Evolutionary conservation across 441 rosid genomes (phyloP).

Genomic region (Eugenia klotzschiana): DNA sequence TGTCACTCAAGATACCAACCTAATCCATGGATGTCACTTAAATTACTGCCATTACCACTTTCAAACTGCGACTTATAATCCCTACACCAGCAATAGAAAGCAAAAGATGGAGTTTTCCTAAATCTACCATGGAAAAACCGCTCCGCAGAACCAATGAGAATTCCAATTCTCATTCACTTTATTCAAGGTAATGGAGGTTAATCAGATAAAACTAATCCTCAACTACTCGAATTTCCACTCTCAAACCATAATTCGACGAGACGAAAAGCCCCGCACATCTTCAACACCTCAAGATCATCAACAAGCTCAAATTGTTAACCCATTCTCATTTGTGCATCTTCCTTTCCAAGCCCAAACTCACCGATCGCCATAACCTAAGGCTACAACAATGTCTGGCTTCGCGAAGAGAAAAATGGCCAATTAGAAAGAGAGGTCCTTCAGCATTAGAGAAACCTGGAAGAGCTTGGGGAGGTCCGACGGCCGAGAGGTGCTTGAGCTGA

Average conservation of each 20-base stretch:
- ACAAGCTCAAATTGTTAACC: not conserved
- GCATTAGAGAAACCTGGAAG: constrained; percentile 38
- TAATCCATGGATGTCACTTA: not conserved
- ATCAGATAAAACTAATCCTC: not conserved
- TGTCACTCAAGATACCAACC: not conserved
- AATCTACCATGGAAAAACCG: not conserved
- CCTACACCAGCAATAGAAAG: not conserved
- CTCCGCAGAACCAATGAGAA: not conserved
- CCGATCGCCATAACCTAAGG: not conserved
- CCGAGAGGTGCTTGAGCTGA: constrained; percentile 9
- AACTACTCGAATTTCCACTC: not conserved
- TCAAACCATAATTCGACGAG: not conserved
- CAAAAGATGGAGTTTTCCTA: not conserved
- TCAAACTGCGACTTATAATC: not conserved
- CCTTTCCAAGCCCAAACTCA: not conserved
- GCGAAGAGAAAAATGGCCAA: not conserved
- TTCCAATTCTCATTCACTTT: not conserved
- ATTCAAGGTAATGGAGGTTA: not conserved
- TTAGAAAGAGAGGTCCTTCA: not conserved
- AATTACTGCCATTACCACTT: not conserved
- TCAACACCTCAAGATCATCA: not conserved
- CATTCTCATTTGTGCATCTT: not conserved
- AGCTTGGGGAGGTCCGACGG: constrained; percentile 47
- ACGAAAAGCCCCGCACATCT: not conserved
- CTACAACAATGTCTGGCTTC: not conserved